phyloP scores from a whole-genome alignment of 352 stramenopile species.

The Achlya hypogyna region DNA sequence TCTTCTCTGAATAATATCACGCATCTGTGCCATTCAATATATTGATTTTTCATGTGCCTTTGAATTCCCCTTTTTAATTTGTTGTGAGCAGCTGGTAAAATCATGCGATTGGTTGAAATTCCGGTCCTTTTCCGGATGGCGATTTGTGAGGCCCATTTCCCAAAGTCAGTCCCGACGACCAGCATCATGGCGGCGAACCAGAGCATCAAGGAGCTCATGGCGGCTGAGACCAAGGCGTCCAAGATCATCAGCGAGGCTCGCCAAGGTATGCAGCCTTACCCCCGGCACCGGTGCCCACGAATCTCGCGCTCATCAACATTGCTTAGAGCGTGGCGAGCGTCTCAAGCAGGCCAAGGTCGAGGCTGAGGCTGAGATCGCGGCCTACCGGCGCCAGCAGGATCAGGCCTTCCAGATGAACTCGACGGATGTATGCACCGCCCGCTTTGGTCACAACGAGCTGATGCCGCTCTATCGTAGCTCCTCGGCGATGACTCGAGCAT shows the following conservation, averaged over 20 bases:
- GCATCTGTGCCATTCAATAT: too few relatives aligned
- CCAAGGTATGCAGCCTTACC: slow-evolving; percentile 42
- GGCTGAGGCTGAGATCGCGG: slow-evolving; percentile 74
- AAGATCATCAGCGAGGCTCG: slow-evolving; percentile 84
- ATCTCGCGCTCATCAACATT: background rate
- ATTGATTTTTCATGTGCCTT: too few relatives aligned
- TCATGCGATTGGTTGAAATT: background rate
- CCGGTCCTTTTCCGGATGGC: background rate
- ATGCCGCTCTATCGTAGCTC: slow-evolving; percentile 28
- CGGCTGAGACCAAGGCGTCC: slow-evolving; percentile 83
- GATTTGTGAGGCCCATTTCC: slow-evolving; percentile 1
- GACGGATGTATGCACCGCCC: slow-evolving; percentile 56
- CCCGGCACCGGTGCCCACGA: background rate
- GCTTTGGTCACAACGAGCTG: too few relatives aligned
- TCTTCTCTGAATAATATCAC: too few relatives aligned
- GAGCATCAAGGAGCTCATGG: slow-evolving; percentile 86
- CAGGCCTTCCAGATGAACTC: slow-evolving; percentile 80
- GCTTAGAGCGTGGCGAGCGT: slow-evolving; percentile 69
- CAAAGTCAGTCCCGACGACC: slow-evolving; percentile 2
- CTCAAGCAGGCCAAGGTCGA: slow-evolving; percentile 85
- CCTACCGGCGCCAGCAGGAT: slow-evolving; percentile 80
- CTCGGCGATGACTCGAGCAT: slow-evolving; percentile 73
- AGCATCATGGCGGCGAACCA: slow-evolving; percentile 76
- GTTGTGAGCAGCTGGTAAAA: too few relatives aligned
- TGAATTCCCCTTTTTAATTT: background rate